A percentile compares a stretch with the other conserved stretches of the same genome.
Conservation (phyloP, 116 monocot species). For the Dioscorea cayenensis region DNA sequence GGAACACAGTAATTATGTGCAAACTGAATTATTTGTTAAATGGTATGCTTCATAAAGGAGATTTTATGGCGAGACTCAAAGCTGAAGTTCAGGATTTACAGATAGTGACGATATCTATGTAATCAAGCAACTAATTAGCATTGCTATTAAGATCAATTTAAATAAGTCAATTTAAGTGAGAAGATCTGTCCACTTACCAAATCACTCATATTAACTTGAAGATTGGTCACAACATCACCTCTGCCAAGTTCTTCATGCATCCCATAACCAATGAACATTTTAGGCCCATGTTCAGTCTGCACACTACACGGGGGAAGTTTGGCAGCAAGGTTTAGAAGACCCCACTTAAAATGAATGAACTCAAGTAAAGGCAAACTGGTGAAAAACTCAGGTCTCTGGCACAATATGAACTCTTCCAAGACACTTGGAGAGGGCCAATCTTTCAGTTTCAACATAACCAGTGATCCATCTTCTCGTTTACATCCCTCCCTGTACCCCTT, state of each 20-base stretch:
- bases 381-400: constrained; percentile 85
- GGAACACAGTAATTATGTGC: no score
- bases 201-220: constrained; percentile 78
- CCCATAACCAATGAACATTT: constrained; percentile 70
- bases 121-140: no score
- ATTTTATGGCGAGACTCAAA: no score
- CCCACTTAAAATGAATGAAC: constrained; percentile 86
- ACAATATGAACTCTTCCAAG: constrained; percentile 74
- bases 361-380: constrained; percentile 80
- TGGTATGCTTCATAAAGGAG: neutral
- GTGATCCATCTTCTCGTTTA: constrained; percentile 30
- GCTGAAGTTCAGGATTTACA: no score
- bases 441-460: constrained; percentile 63
- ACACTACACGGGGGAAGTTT: constrained; percentile 69
- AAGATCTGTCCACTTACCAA: constrained; percentile 34
- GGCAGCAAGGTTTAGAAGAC: constrained; percentile 79
- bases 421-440: constrained; percentile 74
- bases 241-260: constrained; percentile 29
- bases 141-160: no score
- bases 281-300: constrained; percentile 66
- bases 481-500: constrained; percentile 65
- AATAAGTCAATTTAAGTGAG: no score
- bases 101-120: no score
- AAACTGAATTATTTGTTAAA: neutral
- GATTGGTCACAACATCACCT: constrained; percentile 61